These are phyloP conservation scores for Miamiensis avidus DNA, from an alignment of 169 alveolate genomes.

Conservation along the genomic window DNA sequence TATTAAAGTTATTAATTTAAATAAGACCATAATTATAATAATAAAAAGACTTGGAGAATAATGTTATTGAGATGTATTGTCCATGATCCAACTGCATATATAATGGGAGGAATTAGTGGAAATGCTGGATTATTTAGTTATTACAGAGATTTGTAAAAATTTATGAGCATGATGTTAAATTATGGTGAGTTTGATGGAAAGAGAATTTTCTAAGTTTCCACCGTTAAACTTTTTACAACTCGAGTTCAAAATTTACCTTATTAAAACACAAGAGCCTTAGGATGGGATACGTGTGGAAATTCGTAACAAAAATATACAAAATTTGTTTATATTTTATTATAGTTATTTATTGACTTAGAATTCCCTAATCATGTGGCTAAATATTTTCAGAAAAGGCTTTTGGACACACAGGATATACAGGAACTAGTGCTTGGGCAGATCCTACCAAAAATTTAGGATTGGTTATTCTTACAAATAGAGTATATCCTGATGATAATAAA, in stretches of 20 bases:
- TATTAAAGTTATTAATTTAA: too few species aligned
- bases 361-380: conserved; percentile 30
- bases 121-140: conserved; percentile 49
- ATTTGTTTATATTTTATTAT: too few species aligned
- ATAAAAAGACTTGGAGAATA: neutral
- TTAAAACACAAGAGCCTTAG: conserved; percentile 37
- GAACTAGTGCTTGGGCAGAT: conserved; percentile 50
- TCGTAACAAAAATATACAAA: neutral
- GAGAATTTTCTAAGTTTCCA: conserved; percentile 13
- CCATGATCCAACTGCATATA: conserved; percentile 49
- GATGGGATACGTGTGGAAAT: conserved; percentile 37
- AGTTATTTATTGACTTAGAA: conserved; percentile 19
- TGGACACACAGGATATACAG: conserved; percentile 50
- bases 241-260: conserved; percentile 24
- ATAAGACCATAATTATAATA: too few species aligned
- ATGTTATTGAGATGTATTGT: conserved; percentile 36
- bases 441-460: conserved; percentile 21
- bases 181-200: conserved; percentile 8
- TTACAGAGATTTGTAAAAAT: conserved; percentile 27
- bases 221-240: conserved; percentile 27
- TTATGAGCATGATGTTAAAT: conserved; percentile 46
- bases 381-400: conserved; percentile 32
- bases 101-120: conserved; percentile 45
- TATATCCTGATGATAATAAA: conserved; percentile 42
- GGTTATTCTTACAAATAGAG: conserved; percentile 44